Evolutionary conservation across 139 green algal species (phyloP), one percentile per base, ranked within the genome.

Genomic region (Ulvella scutata): DNA sequence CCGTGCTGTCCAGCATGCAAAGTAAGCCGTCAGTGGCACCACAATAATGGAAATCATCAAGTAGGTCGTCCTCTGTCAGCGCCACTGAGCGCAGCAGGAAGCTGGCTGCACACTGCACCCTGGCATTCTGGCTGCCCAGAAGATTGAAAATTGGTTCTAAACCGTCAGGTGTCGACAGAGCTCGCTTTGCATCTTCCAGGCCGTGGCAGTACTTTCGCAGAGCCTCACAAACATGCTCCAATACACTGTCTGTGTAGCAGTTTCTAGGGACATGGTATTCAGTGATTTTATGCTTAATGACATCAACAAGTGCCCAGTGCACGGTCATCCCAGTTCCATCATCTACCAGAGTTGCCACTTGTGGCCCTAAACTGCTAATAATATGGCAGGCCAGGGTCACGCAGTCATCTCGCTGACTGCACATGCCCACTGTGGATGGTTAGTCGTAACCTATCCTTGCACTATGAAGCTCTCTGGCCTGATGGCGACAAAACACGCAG

Each of bases 41-140:
- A 43, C 88, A 88, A 37, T 98, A 88, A 44, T 98, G 92, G 20
- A 99, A 98, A 79, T 94, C 87, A 33, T 91, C 86, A 79, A 98
- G 98, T 87, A 98, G 98, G 43, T 96, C 91, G 31, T 98, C 92
- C 67, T 98, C 98, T 76, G 97, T 98, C 85, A 99, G 98, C 0
- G 95, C 94, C 28, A 99, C 84, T 3, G 93, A 98, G 34, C 94
- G 82, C 81, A 99, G 79, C 2, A 90, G 88, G 4, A 90, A 89
- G 20, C 92, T 92, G 20, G 87, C 89, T 17, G 94, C 92, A 0
- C 91, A 79, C 79, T 97, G 90, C 33, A 67, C 51, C 17, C 51
- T 67, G 9, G 51, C n/a, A 67, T 67, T 26, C 51, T 36, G 31
- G 17, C 51, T 67, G 31, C 51, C 51, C 17, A 67, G 33, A n/a